These are phyloP conservation scores for Plasmodium reichenowi DNA, from an alignment of 169 alveolate genomes.

Conservation along the genomic window DNA sequence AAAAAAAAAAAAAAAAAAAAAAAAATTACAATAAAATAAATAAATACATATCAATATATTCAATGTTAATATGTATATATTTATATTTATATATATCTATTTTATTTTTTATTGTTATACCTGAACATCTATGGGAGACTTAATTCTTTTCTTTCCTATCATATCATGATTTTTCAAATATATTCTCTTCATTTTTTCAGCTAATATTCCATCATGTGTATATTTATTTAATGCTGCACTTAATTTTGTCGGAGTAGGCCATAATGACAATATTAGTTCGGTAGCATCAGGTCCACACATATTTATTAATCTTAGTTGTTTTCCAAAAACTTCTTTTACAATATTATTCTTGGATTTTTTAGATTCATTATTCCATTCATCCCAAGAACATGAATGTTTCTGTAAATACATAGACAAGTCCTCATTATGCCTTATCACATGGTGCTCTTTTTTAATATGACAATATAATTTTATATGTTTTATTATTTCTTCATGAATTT, in stretches of 20 bases:
- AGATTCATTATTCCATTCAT: conserved; percentile 84
- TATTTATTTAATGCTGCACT: conserved; percentile 72
- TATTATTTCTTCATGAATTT: conserved; percentile 70
- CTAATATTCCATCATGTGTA: conserved; percentile 70
- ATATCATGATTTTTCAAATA: conserved; percentile 36
- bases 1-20: background rate
- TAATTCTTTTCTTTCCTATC: conserved; percentile 32
- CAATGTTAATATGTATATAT: background rate
- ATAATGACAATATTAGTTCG: conserved; percentile 81
- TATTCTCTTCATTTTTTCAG: conserved; percentile 58
- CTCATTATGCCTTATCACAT: conserved; percentile 1
- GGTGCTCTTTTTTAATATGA: conserved; percentile 11
- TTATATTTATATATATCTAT: background rate
- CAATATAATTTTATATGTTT: conserved; percentile 36
- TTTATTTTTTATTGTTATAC: background rate
- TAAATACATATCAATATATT: background rate
- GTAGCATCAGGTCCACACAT: conserved; percentile 89
- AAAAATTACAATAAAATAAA: background rate
- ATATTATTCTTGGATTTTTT: conserved; percentile 84
- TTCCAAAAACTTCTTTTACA: conserved; percentile 87
- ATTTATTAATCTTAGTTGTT: conserved; percentile 84
- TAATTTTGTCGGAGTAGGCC: conserved; percentile 89
- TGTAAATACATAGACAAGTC: conserved; percentile 37
- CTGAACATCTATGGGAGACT: conserved; percentile 53
- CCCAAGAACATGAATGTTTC: conserved; percentile 78